Conservation (phyloP, 306 rosid genomes). For the Gillenia trifoliata region DNA sequence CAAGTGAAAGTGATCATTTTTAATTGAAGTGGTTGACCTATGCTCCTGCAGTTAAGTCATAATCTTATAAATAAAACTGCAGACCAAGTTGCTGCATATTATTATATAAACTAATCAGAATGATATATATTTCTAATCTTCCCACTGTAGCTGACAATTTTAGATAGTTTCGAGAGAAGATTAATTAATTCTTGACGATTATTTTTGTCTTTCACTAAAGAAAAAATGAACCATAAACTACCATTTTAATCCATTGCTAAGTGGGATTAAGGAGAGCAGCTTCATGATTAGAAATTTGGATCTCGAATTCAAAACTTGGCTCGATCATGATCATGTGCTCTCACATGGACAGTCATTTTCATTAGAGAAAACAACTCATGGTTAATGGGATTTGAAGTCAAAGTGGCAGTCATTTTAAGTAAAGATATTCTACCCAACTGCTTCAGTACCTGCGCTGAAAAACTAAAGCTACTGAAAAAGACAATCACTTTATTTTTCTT, state of each 20-base stretch:
- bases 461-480: not conserved
- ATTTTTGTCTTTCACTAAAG: not conserved
- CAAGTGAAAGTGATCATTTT: not conserved
- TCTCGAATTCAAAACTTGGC: constrained; percentile 11
- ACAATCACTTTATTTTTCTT: not conserved
- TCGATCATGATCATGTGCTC: constrained; percentile 32
- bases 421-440: constrained; percentile 27
- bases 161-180: not conserved
- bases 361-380: constrained; percentile 27
- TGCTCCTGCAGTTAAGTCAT: not conserved
- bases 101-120: no score
- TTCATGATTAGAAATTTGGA: constrained; percentile 16
- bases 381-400: constrained; percentile 13
- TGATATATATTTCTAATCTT: not conserved
- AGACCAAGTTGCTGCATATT: no score
- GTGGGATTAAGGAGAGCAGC: not conserved
- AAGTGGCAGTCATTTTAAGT: constrained; percentile 10
- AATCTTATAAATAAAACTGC: not conserved
- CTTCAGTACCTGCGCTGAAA: constrained; percentile 14
- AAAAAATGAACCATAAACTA: not conserved
- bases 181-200: not conserved
- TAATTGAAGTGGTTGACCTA: constrained; percentile 8
- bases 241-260: not conserved
- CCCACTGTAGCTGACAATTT: not conserved
- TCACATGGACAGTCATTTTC: constrained; percentile 42